phyloP scores from a whole-genome alignment of 1,139 yeast species.

The Blastobotrys malaysiensis region DNA sequence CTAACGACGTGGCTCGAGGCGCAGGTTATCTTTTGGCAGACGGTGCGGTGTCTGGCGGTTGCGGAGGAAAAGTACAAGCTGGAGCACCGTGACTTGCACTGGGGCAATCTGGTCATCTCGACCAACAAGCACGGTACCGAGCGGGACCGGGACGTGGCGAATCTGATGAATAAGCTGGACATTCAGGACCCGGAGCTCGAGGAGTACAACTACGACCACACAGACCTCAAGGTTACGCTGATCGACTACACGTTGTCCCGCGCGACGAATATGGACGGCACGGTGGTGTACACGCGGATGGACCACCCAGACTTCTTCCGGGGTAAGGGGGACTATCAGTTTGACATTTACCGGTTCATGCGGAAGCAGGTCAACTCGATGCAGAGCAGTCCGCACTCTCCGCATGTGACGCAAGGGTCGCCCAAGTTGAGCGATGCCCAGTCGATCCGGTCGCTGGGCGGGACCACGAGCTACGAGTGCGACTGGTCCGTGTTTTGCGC shows the following conservation, averaged over 20 bases:
- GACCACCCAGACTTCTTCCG: slow-evolving; percentile 49
- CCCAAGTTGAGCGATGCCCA: not conserved
- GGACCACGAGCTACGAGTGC: slow-evolving; percentile 14
- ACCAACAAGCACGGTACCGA: slow-evolving; percentile 5
- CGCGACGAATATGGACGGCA: slow-evolving; percentile 27
- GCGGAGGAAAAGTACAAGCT: slow-evolving; percentile 50
- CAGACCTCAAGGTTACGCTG: slow-evolving; percentile 41
- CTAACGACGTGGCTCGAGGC: slow-evolving; percentile 50
- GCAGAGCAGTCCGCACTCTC: slow-evolving; percentile 8
- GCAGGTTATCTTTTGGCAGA: slow-evolving; percentile 46
- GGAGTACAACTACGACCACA: slow-evolving; percentile 13
- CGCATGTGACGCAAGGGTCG: not conserved
- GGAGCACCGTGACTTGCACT: slow-evolving; percentile 64
- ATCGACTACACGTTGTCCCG: slow-evolving; percentile 56
- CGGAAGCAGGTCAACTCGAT: slow-evolving; percentile 23
- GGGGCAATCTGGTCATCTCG: slow-evolving; percentile 49
- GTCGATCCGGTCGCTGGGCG: not conserved
- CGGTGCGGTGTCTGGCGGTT: slow-evolving; percentile 42
- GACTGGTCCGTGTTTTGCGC: slow-evolving; percentile 43
- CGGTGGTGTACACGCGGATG: slow-evolving; percentile 31
- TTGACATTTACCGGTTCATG: slow-evolving; percentile 49
- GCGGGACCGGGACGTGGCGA: not conserved
- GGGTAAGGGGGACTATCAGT: slow-evolving; percentile 48
- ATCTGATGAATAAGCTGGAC: slow-evolving; percentile 9
- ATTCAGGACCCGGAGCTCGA: slow-evolving; percentile 11